Evolutionary conservation across 2,329 filamentous ascomycete genomes (phyloP), one percentile per base, ranked within the genome.

Genomic region (Trichoderma citrinoviride): DNA sequence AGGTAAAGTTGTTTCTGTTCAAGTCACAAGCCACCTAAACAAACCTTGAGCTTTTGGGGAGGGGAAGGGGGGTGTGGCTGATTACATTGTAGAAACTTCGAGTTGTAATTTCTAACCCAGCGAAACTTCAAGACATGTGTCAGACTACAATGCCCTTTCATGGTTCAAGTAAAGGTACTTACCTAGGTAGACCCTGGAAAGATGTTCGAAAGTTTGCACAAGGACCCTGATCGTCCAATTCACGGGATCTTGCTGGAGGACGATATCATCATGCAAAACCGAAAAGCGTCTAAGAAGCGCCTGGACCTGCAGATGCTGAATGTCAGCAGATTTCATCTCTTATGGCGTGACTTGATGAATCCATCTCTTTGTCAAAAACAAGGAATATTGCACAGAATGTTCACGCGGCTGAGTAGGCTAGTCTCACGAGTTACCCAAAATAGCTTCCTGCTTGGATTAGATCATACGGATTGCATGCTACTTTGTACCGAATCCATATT

Each of bases 261-360:
- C 15, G 6, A 25, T 23, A 53, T n/a, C 17, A 27, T 50, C 23
- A 37, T n/a, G 23, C 47, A 2, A 29, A 41, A 61, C 7, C 8
- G 7, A 37, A 14, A 37, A 3, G n/a, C n/a, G 33, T 37, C 12
- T 5, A 37, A 37, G 33, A 14, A 37, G 33, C 33, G 12, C 33
- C 33, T 37, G 33, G 33, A 37, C 33, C 33, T 14, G 33, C 33
- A 14, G 33, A 19, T 19, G 19, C 58, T 41, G 33, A 53, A 41
- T 27, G 49, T 61, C 58, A 61, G 58, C 58, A 43, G 58, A 40
- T 61, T 50, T 44, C 27, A 37, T 12, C 17, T 33, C 21, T 33
- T n/a, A 53, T 61, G 58, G 58, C 58, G 58, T 61, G 58, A 61
- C 58, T 19, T 37, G 33, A 14, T 23, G 40, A 44, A 33, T 19